Evolutionary conservation across 768 basidiomycete species (phyloP).

Genomic region (Saitozyma sp.): DNA sequence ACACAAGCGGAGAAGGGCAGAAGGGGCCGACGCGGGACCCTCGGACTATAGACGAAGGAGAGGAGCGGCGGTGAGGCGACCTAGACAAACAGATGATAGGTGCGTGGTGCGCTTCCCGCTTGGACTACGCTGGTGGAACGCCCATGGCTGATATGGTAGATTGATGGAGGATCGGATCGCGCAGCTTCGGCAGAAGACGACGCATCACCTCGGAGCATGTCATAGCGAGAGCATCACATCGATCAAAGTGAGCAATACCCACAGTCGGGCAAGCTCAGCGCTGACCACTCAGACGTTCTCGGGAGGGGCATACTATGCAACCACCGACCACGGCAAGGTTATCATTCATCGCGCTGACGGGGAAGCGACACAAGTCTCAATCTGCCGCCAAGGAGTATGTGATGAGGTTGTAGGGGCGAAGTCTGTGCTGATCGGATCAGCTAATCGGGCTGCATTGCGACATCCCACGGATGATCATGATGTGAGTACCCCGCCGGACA

Average conservation of each 20-base stretch:
- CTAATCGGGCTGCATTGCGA: constrained; percentile 35
- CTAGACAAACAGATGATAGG: too few relatives aligned
- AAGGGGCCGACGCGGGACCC: too few relatives aligned
- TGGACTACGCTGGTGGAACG: too few relatives aligned
- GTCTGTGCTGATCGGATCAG: constrained; percentile 16
- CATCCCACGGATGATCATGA: constrained; percentile 27
- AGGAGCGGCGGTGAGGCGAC: too few relatives aligned
- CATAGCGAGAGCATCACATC: constrained; percentile 27
- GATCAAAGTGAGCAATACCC: constrained; percentile 11
- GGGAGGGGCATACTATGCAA: constrained; percentile 25
- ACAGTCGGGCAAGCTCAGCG: background rate
- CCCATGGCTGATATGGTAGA: too few relatives aligned
- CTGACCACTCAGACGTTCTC: constrained; percentile 7
- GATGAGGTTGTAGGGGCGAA: background rate
- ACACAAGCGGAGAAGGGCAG: too few relatives aligned
- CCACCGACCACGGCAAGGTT: constrained; percentile 38
- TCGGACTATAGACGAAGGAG: too few relatives aligned
- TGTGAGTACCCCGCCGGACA: constrained; percentile 21
- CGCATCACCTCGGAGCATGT: constrained; percentile 12
- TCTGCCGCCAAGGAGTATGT: constrained; percentile 27
- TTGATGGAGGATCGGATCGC: background rate
- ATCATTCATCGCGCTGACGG: constrained; percentile 24
- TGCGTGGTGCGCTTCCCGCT: too few relatives aligned
- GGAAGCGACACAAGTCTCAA: constrained; percentile 8
- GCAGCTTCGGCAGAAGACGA: background rate